Evolutionary conservation across 2,329 filamentous ascomycete genomes (phyloP).

Genomic region (Lachnellula hyalina): DNA sequence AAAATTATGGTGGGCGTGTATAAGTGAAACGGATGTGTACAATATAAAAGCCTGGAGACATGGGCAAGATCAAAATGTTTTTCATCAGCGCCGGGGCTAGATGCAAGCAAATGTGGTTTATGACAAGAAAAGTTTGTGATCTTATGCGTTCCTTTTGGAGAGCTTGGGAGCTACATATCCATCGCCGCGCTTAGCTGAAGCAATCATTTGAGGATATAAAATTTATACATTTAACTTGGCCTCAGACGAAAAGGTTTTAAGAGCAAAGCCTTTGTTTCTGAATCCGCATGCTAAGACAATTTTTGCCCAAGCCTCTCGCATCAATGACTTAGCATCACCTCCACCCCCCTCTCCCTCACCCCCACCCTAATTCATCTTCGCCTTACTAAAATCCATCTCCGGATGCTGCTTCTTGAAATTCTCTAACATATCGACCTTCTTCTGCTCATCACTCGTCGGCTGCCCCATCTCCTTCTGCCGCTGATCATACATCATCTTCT

Average conservation of each 20-base stretch:
- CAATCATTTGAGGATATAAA: too few species aligned
- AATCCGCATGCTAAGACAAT: too few species aligned
- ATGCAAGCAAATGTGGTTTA: too few species aligned
- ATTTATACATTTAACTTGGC: too few species aligned
- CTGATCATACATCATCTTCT: slow-evolving; percentile 99
- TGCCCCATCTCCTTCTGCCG: slow-evolving; percentile 89
- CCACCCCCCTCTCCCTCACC: neutral
- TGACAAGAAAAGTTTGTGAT: too few species aligned
- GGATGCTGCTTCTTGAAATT: slow-evolving; percentile 72
- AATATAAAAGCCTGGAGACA: slow-evolving; percentile 3
- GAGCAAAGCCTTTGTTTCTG: too few species aligned
- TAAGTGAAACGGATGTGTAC: slow-evolving; percentile 7
- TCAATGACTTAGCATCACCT: neutral
- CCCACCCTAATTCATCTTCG: slow-evolving; percentile 51
- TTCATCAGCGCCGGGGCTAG: too few species aligned
- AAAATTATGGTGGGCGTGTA: slow-evolving; percentile 15
- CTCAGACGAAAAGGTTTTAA: too few species aligned
- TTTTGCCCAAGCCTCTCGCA: neutral
- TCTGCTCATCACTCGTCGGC: slow-evolving; percentile 89
- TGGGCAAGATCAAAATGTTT: too few species aligned
- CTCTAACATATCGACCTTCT: slow-evolving; percentile 87
- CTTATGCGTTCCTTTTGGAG: too few species aligned
- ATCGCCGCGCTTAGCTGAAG: too few species aligned
- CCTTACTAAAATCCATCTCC: slow-evolving; percentile 68
- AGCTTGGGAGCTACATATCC: too few species aligned